A percentile compares a stretch with the other conserved stretches of the same genome.
Conservation (phyloP, 306 rosid genomes). For the Abrus precatorius region DNA sequence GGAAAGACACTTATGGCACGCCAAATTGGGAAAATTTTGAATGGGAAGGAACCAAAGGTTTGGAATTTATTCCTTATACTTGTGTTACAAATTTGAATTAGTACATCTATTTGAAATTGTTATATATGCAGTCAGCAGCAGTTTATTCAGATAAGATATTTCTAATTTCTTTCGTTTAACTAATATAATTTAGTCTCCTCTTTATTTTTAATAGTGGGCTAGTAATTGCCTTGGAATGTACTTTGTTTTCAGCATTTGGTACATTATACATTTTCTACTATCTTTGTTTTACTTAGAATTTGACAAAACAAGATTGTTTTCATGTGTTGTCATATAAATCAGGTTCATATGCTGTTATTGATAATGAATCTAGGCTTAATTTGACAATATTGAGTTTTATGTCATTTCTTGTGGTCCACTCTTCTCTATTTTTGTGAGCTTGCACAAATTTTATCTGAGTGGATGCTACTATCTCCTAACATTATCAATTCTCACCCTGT, state of each 20-base stretch:
- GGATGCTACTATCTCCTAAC: conserved; percentile 20
- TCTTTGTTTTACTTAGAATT: conserved; percentile 20
- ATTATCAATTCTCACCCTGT: conserved; percentile 26
- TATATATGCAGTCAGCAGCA: conserved; percentile 32
- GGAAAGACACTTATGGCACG: conserved; percentile 99
- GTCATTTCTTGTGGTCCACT: conserved; percentile 4
- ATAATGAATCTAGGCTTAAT: conserved; percentile 38
- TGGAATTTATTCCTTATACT: conserved; percentile 44
- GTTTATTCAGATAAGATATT: conserved; percentile 26
- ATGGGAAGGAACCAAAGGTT: conserved; percentile 99
- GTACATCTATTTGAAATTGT: conserved; percentile 26
- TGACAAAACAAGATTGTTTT: conserved; percentile 33
- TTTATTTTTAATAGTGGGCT: conserved; percentile 11
- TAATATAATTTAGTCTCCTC: conserved; percentile 37
- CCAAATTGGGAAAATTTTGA: conserved; percentile 96
- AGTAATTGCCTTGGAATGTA: conserved; percentile 6
- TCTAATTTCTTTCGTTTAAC: background rate
- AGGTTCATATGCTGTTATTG: background rate
- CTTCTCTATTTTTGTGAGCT: conserved; percentile 32
- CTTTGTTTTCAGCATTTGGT: conserved; percentile 25
- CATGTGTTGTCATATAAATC: conserved; percentile 20
- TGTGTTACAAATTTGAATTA: conserved; percentile 35
- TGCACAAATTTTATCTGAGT: conserved; percentile 27
- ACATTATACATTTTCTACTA: conserved; percentile 14
- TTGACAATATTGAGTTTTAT: conserved; percentile 36